Evolutionary conservation across 1,139 yeast genomes (phyloP).

Genomic region (Meyerozyma smithsonii): DNA sequence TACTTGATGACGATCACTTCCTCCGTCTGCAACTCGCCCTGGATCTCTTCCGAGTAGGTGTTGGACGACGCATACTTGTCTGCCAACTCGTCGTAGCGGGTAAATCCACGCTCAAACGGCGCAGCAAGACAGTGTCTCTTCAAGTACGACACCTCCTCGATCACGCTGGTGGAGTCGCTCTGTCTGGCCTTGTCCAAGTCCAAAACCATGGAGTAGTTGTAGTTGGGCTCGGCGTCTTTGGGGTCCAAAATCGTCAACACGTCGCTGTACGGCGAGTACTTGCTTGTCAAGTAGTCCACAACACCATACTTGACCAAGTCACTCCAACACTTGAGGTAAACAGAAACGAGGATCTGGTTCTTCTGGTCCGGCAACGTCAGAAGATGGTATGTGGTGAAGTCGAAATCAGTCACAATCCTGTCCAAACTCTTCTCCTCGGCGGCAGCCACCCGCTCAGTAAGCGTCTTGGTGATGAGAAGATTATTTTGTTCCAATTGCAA

Average conservation of each 20-base stretch:
- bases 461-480: constrained; percentile 38
- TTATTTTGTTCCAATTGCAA: constrained; percentile 43
- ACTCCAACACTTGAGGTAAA: constrained; percentile 71
- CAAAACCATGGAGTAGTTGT: constrained; percentile 71
- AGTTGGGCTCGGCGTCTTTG: constrained; percentile 61
- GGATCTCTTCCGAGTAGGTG: constrained; percentile 47
- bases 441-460: constrained; percentile 33
- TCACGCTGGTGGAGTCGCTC: constrained; percentile 35
- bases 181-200: constrained; percentile 49
- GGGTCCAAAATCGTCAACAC: constrained; percentile 24
- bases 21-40: constrained; percentile 46
- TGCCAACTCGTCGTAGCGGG: constrained; percentile 68
- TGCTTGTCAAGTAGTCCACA: constrained; percentile 35
- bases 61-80: constrained; percentile 43
- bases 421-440: constrained; percentile 59
- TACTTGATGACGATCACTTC: constrained; percentile 73
- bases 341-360: constrained; percentile 60
- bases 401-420: constrained; percentile 89
- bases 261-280: constrained; percentile 31
- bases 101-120: constrained; percentile 85
- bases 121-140: constrained; percentile 90
- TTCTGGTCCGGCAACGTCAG: constrained; percentile 71
- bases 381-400: constrained; percentile 89
- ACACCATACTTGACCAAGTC: constrained; percentile 71
- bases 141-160: constrained; percentile 64